Base-by-base conservation (phyloP, 176 grass and related monocot species). In the Carex myosuroides region DNA sequence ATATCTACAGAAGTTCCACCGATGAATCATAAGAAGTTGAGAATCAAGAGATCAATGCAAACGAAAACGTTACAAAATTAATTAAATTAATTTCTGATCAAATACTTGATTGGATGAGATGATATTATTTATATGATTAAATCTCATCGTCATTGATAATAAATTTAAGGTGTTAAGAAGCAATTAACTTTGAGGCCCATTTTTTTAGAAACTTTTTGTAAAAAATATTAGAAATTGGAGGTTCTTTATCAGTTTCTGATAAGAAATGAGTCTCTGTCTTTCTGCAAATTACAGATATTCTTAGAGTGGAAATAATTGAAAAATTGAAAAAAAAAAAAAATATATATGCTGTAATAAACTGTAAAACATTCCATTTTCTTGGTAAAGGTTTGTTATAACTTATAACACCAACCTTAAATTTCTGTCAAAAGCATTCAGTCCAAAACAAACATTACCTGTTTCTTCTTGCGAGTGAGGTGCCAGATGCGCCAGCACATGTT, bases 401-500 rank as follows among this genome's bases (percentile, higher is more conserved):
- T 18, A 60, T 20, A 17, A 60, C 16, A 57, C 8, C 1, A 62
- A 21, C 20, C 60, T 21, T 11, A 62, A 24, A 55, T 77, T 76
- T 56, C 50, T 55, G 48, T 54, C 22, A 77, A 13, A 77, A 78
- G 21, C 18, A 37, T 81, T 6, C 13, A 58, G 16, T 67, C 21
- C 13, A 66, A 60, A 85, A 57, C 10, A 39, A 35, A 57, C 78
- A 50, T 50, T 50, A 86, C 96, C 96, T 93, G 92, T 69, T 95
- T 99, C 93, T 99, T 95, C 96, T 99, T 95, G 42, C 96, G 91
- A 14, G 96, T 70, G 81, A 99, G 93, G 85, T 99, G 91, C 96
- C 96, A 99, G 86, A 99, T 99, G 30, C 96, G 89, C 96, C 96
- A 99, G 89, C 93, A 99, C 93, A 99, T 99, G 92, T 99, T 99